Conservation (phyloP, 2,329 filamentous ascomycete species). For the Trichoderma atroviride region DNA sequence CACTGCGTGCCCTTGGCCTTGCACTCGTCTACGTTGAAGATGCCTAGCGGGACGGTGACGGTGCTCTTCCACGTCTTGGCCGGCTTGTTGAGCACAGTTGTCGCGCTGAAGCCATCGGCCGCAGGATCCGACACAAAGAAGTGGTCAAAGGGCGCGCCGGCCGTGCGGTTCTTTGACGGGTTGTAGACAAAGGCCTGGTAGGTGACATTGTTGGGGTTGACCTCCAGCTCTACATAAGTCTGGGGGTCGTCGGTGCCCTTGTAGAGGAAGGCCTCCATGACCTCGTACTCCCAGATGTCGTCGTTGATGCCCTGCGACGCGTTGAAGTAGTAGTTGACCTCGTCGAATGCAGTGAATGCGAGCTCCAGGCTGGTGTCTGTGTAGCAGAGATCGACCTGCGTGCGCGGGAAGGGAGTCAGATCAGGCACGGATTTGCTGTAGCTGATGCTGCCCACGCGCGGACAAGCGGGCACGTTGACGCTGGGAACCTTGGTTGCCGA, state of each 20-base stretch:
- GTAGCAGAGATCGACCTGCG: constrained; percentile 52
- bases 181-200: constrained; percentile 57
- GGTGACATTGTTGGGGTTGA: constrained; percentile 53
- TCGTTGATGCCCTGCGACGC: constrained; percentile 47
- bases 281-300: constrained; percentile 53
- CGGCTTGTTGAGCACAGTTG: constrained; percentile 44
- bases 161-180: constrained; percentile 48
- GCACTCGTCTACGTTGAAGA: constrained; percentile 53
- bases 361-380: constrained; percentile 44
- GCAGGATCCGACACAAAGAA: constrained; percentile 46
- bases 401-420: constrained; percentile 45
- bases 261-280: constrained; percentile 55
- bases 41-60: constrained; percentile 48
- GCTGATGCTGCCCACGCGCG: constrained; percentile 40
- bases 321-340: constrained; percentile 53
- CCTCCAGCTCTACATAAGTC: constrained; percentile 55
- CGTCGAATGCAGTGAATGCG: constrained; percentile 49
- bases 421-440: constrained; percentile 49
- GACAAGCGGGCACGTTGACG: constrained; percentile 46
- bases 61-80: constrained; percentile 46
- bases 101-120: constrained; percentile 46
- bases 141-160: constrained; percentile 48
- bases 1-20: constrained; percentile 48
- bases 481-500: constrained; percentile 30
- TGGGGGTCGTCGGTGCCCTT: constrained; percentile 49